Percentiles rank a stretch among this genome's conserved stretches.
Evolutionary conservation across 768 basidiomycete genomes (phyloP).

Genomic region (Butyriboletus loyo): DNA sequence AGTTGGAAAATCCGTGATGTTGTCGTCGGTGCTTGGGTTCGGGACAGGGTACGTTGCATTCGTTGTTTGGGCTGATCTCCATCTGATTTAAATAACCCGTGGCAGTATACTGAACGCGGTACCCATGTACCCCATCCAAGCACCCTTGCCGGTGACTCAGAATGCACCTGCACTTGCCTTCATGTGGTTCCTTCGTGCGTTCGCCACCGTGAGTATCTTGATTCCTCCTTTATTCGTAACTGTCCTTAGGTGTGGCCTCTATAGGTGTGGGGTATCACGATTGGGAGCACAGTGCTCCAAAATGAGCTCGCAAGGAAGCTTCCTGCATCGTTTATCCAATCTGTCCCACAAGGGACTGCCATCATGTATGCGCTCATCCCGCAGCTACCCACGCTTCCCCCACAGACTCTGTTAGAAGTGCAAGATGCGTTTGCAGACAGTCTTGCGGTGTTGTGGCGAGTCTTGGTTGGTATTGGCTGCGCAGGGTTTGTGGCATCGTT

Average conservation of each 20-base stretch:
- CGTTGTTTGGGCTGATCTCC: too few species aligned
- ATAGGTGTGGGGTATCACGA: slow-evolving; percentile 48
- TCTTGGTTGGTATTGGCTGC: slow-evolving; percentile 35
- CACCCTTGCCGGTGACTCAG: slow-evolving; percentile 38
- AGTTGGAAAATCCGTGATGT: too few species aligned
- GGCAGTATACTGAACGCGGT: slow-evolving; percentile 5
- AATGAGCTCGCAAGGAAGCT: slow-evolving; percentile 41
- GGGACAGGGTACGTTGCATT: too few species aligned
- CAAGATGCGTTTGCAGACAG: slow-evolving; percentile 40
- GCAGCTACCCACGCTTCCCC: slow-evolving; percentile 31
- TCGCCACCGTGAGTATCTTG: slow-evolving; percentile 29
- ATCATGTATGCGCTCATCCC: slow-evolving; percentile 50
- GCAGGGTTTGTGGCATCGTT: slow-evolving; percentile 2
- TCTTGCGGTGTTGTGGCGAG: too few species aligned
- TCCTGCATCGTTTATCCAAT: slow-evolving; percentile 35
- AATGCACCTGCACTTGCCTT: slow-evolving; percentile 46
- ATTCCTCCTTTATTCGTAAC: background rate
- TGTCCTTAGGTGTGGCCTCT: background rate
- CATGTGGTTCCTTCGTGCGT: slow-evolving; percentile 37
- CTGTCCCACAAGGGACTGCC: slow-evolving; percentile 37
- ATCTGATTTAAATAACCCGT: too few species aligned
- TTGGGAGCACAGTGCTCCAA: slow-evolving; percentile 48
- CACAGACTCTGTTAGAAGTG: slow-evolving; percentile 35
- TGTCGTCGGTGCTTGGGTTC: too few species aligned
- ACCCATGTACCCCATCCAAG: slow-evolving; percentile 45